Evolutionary conservation across 2,329 filamentous ascomycete species (phyloP), one percentile per base, ranked within the genome.

Genomic region (Monilinia fructicola): DNA sequence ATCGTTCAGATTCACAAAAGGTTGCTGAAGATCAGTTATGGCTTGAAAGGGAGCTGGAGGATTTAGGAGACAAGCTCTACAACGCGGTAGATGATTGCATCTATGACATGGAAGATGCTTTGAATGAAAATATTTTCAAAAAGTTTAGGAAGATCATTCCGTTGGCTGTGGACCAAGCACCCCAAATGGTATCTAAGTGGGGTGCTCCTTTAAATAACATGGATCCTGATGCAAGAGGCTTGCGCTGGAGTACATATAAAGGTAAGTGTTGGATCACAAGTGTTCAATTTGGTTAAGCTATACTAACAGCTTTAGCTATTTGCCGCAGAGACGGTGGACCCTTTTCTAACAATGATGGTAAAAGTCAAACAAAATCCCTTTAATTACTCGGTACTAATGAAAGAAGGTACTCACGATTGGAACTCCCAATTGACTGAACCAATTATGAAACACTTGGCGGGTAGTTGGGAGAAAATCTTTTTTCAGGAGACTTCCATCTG

Each of bases 171-270:
- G 69, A 76, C 10, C 74, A 75, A 65, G 78, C 79, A 14, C 72
- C 71, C 12, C 42, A 67, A 12, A 79, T 76, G n/a, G 77, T 77
- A 11, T 65, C 67, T 18, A 72, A 75, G n/a, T 83, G 81, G 81
- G 77, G 78, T 12, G 72, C 73, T 7, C 74, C 73, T 52, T 72
- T 77, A 28, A 76, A 77, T 65, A 67, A 70, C n/a, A 70, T 72
- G 35, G 69, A 79, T 67, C 78, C 74, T 40, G 48, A 69, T 18
- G 73, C 76, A 42, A 84, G 84, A 14, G 85, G 84, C 1, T 74
- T 84, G 16, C 70, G 73, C 44, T 87, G 78, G 76, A 35, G 76
- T 2, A 87, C 85, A 0, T 88, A 87, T 70, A 84, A 82, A 73
- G 67, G 65, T 65, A 67, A 26, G 23, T 28, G 21, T 28, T 4